A percentile compares a stretch with the other conserved stretches of the same genome.
Conservation (phyloP, 768 basidiomycete genomes). For the Clitopilus hobsonii region DNA sequence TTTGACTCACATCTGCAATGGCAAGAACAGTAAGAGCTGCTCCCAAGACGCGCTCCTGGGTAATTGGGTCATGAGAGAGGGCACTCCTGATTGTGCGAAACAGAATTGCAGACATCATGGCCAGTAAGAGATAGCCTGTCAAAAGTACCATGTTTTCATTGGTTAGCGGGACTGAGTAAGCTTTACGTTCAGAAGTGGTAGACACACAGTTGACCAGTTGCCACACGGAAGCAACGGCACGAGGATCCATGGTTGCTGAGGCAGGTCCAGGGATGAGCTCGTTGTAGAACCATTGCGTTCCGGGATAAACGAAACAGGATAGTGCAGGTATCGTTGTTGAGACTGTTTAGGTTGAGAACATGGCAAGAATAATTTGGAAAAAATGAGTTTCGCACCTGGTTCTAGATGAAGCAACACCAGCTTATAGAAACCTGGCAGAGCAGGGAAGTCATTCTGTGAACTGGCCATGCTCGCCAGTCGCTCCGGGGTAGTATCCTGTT, state of each 20-base stretch:
- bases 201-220: conserved; percentile 63
- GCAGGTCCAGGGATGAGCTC: conserved; percentile 52
- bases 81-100: conserved; percentile 65
- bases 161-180: not conserved
- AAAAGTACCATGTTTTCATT: conserved; percentile 5
- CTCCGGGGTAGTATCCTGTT: not conserved
- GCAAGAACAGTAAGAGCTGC: conserved; percentile 58
- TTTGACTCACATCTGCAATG: conserved; percentile 59
- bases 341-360: conserved; percentile 17
- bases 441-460: conserved; percentile 34
- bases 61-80: conserved; percentile 46
- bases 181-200: not conserved
- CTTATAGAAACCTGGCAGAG: conserved; percentile 60
- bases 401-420: conserved; percentile 62
- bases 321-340: conserved; percentile 32
- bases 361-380: not conserved
- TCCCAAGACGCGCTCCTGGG: conserved; percentile 68
- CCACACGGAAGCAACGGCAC: conserved; percentile 59
- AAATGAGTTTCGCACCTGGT: conserved; percentile 35
- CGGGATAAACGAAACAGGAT: conserved; percentile 50
- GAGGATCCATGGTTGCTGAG: conserved; percentile 34
- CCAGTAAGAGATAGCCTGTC: conserved; percentile 30
- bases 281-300: conserved; percentile 63
- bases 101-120: conserved; percentile 60
- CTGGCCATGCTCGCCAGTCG: conserved; percentile 1